Percentiles rank a stretch among this genome's conserved stretches.
Evolutionary conservation across 1,139 yeast genomes (phyloP).

Genomic region (Lodderomyces beijingensis): DNA sequence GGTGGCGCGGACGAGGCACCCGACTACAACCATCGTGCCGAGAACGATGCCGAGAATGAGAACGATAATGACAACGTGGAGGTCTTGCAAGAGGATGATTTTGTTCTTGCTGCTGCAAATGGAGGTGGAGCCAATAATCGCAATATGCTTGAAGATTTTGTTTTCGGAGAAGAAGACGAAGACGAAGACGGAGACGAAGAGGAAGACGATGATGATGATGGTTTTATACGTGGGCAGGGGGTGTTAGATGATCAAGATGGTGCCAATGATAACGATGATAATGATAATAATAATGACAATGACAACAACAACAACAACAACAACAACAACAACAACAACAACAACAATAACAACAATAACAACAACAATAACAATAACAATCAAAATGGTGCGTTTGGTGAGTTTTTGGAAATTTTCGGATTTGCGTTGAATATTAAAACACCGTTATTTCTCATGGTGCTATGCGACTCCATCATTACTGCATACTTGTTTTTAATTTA

Average conservation of each 20-base stretch:
- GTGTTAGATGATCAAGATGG: slow-evolving; percentile 12
- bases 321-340: slow-evolving; percentile 12
- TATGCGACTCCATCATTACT: slow-evolving; percentile 41
- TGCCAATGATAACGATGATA: slow-evolving; percentile 13
- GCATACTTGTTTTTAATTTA: slow-evolving; percentile 45
- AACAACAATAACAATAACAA: slow-evolving; percentile 7
- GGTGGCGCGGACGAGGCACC: not conserved
- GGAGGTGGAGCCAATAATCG: not conserved
- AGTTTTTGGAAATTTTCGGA: slow-evolving; percentile 35
- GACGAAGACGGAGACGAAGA: slow-evolving; percentile 7
- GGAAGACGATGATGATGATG: slow-evolving; percentile 8
- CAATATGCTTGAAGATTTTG: slow-evolving; percentile 5
- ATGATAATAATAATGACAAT: slow-evolving; percentile 5
- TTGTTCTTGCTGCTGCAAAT: slow-evolving; percentile 1
- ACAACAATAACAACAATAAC: slow-evolving; percentile 12
- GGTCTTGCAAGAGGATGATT: slow-evolving; percentile 3
- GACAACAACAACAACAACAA: too few species aligned
- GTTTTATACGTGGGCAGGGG: slow-evolving; percentile 2
- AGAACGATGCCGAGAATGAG: slow-evolving; percentile 5
- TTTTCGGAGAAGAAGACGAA: slow-evolving; percentile 5
- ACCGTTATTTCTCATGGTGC: slow-evolving; percentile 32
- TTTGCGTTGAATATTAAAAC: slow-evolving; percentile 30
- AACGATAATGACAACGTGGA: slow-evolving; percentile 5
- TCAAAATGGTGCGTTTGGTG: slow-evolving; percentile 18
- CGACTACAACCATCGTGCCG: not conserved